phyloP scores from a whole-genome alignment of 2,329 filamentous ascomycete species.

The Cladosporium sp. region DNA sequence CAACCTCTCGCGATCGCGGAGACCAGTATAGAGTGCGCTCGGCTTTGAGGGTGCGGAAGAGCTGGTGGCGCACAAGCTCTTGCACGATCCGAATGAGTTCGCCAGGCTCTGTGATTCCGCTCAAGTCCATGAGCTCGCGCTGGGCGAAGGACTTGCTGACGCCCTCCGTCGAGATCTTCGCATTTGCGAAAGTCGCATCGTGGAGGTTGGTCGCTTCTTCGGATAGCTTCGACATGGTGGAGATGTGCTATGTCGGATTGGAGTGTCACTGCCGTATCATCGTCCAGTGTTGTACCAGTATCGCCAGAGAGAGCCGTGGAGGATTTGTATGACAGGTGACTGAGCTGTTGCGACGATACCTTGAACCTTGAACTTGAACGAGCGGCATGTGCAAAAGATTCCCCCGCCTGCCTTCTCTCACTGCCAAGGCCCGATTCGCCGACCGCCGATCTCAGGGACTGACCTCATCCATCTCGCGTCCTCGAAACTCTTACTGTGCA shows the following conservation, averaged over 20 bases:
- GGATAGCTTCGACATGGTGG: slow-evolving; percentile 20
- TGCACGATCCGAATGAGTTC: slow-evolving; percentile 35
- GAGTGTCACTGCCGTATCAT: slow-evolving; percentile 10
- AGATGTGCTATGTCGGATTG: slow-evolving; percentile 3
- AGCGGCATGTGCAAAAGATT: not conserved
- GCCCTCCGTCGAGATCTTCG: slow-evolving; percentile 29
- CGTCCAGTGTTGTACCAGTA: not conserved
- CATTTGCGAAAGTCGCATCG: slow-evolving; percentile 16
- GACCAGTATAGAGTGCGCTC: slow-evolving; percentile 34
- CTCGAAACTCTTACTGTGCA: not conserved
- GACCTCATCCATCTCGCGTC: not conserved
- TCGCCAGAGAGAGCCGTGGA: not conserved
- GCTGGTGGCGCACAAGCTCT: slow-evolving; percentile 32
- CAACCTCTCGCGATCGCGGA: slow-evolving; percentile 17
- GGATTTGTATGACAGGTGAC: not conserved
- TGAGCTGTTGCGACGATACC: not conserved
- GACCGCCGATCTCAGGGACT: not conserved
- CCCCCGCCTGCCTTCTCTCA: not conserved
- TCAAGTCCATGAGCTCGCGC: slow-evolving; percentile 32
- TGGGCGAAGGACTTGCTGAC: slow-evolving; percentile 36
- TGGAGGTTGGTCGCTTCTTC: slow-evolving; percentile 19
- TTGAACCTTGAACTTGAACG: not conserved
- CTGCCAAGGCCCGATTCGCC: not conserved
- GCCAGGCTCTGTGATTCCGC: slow-evolving; percentile 24
- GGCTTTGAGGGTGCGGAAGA: slow-evolving; percentile 35